Evolutionary conservation across 306 rosid genomes (phyloP).

Genomic region (Rubus parviflorus): DNA sequence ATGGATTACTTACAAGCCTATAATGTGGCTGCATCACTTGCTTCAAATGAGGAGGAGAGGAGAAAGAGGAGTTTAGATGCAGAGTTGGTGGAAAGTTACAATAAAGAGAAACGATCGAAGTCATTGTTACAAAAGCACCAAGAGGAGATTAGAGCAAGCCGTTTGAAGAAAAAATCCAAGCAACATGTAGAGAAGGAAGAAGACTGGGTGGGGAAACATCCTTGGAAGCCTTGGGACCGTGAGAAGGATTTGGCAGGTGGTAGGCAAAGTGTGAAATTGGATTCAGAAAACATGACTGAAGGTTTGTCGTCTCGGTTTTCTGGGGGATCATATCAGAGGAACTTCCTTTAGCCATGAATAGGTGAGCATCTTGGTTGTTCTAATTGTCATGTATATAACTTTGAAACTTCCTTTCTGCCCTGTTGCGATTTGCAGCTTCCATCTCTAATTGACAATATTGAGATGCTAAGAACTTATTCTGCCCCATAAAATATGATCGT

Average conservation of each 20-base stretch:
- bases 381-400: not conserved
- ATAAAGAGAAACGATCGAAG: conserved; percentile 75
- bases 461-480: no score
- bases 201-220: conserved; percentile 85
- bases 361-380: not conserved
- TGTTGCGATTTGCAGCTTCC: no score
- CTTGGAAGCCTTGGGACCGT: conserved; percentile 98
- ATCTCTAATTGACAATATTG: no score
- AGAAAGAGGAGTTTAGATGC: conserved; percentile 54
- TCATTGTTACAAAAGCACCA: conserved; percentile 72
- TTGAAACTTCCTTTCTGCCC: no score
- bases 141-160: conserved; percentile 49
- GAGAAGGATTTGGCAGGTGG: conserved; percentile 84
- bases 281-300: conserved; percentile 61
- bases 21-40: conserved; percentile 68
- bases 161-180: conserved; percentile 57
- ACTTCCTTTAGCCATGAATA: conserved; percentile 53
- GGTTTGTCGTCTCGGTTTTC: conserved; percentile 76
- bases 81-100: conserved; percentile 82
- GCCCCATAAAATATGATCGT: no score
- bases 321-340: conserved; percentile 69
- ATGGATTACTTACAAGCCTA: conserved; percentile 82
- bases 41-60: conserved; percentile 65
- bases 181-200: conserved; percentile 44
- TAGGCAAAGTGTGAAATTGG: conserved; percentile 60